These are phyloP conservation scores for Mallotus repandus DNA, from an alignment of 441 rosid genomes.

Conservation along the genomic window DNA sequence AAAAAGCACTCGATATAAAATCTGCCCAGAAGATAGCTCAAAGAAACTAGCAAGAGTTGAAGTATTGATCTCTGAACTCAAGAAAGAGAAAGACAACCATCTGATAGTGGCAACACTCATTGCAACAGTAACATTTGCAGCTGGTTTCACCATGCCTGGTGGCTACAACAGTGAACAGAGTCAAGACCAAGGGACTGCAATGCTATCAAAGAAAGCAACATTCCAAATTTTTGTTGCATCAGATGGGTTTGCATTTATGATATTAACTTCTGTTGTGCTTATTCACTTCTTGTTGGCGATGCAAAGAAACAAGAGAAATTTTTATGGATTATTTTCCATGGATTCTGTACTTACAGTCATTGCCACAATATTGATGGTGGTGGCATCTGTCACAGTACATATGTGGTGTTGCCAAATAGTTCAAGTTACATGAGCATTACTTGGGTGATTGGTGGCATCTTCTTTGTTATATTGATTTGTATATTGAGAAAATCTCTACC, in stretches of 20 bases:
- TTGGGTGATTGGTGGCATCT: too few relatives aligned
- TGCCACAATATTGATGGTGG: background rate
- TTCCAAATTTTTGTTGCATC: constrained; percentile 14
- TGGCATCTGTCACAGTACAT: too few relatives aligned
- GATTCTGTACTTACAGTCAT: background rate
- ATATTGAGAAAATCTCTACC: too few relatives aligned
- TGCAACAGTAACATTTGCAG: background rate
- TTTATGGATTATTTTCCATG: background rate
- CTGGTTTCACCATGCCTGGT: constrained; percentile 22
- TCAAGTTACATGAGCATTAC: too few relatives aligned
- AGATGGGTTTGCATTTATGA: constrained; percentile 7
- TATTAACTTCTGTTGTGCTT: constrained; percentile 3
- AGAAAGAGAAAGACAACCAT: constrained; percentile 2
- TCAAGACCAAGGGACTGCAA: constrained; percentile 17
- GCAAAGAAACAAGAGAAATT: background rate
- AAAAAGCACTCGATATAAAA: background rate
- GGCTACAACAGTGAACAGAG: constrained; percentile 6
- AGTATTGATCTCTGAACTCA: background rate
- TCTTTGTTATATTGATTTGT: too few relatives aligned
- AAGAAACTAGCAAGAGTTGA: background rate
- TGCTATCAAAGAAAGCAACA: constrained; percentile 6
- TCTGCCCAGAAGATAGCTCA: background rate
- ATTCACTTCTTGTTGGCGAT: background rate
- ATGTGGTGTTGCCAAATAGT: too few relatives aligned
- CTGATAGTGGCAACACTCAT: constrained; percentile 16